Conservation (phyloP, 176 grass and related monocot species). For the Avena eriantha region DNA sequence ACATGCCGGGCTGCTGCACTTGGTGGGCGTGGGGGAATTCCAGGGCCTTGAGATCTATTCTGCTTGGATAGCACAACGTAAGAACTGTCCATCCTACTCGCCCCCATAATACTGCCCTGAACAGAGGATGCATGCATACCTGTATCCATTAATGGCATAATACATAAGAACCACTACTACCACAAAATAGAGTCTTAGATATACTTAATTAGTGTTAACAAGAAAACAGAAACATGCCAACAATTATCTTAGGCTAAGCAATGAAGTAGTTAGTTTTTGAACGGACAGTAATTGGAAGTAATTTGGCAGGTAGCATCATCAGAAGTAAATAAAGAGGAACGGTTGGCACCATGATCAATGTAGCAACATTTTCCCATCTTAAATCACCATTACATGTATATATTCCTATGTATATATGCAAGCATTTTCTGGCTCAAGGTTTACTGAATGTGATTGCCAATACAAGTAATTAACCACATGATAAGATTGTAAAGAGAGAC, state of each 20-base stretch:
- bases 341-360: background rate
- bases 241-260: conserved; percentile 1
- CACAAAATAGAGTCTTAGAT: background rate
- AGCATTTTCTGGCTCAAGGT: conserved; percentile 5
- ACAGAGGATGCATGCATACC: conserved; percentile 75
- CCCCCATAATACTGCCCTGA: conserved; percentile 80
- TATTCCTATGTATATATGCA: background rate
- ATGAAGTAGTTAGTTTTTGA: background rate
- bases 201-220: background rate
- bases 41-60: conserved; percentile 61
- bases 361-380: background rate
- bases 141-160: conserved; percentile 40
- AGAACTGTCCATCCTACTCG: conserved; percentile 86
- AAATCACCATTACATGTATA: background rate
- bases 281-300: background rate
- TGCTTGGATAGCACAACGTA: conserved; percentile 77
- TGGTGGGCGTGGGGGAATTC: conserved; percentile 66
- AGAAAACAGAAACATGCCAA: background rate
- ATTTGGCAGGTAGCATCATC: conserved; percentile 14
- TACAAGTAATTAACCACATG: background rate
- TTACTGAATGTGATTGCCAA: background rate
- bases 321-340: conserved; percentile 2
- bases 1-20: conserved; percentile 38
- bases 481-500: background rate
- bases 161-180: background rate